phyloP scores from a whole-genome alignment of 208 protist species.

The Angomonas desouzai region DNA sequence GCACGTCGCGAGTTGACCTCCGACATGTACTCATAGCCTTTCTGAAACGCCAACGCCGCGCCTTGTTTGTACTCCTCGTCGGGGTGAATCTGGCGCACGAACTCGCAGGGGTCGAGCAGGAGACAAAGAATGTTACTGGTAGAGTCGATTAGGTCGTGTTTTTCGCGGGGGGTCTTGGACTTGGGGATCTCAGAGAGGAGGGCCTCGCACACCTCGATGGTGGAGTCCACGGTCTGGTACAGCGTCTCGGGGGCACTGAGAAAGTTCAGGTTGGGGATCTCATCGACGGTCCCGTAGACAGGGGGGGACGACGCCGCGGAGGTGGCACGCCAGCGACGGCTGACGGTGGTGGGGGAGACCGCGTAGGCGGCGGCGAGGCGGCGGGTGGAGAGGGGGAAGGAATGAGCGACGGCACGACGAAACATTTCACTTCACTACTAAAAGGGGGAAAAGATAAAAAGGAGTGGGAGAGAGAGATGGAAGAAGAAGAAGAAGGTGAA shows the following conservation, averaged over 20 bases:
- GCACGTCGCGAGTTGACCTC: constrained; percentile 85
- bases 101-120: constrained; percentile 90
- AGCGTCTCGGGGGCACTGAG: constrained; percentile 57
- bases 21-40: constrained; percentile 88
- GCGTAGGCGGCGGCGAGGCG: not conserved
- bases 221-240: constrained; percentile 60
- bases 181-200: constrained; percentile 74
- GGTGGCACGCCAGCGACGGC: not conserved
- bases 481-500: constrained; percentile 7
- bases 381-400: not conserved
- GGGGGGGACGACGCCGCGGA: not conserved
- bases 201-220: constrained; percentile 65
- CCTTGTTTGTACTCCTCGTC: constrained; percentile 78
- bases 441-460: constrained; percentile 14
- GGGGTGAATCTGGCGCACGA: constrained; percentile 89
- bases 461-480: not conserved
- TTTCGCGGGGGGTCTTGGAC: constrained; percentile 57
- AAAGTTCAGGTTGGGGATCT: constrained; percentile 78
- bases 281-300: too few relatives aligned
- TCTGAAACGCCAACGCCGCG: constrained; percentile 76
- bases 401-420: constrained; percentile 1
- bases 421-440: not conserved
- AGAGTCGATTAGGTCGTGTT: constrained; percentile 89
- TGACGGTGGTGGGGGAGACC: not conserved
- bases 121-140: constrained; percentile 91